Percentiles rank a stretch among this genome's conserved stretches.
Conservation (phyloP, 768 basidiomycete species). For the Xanthoconium stramineum region DNA sequence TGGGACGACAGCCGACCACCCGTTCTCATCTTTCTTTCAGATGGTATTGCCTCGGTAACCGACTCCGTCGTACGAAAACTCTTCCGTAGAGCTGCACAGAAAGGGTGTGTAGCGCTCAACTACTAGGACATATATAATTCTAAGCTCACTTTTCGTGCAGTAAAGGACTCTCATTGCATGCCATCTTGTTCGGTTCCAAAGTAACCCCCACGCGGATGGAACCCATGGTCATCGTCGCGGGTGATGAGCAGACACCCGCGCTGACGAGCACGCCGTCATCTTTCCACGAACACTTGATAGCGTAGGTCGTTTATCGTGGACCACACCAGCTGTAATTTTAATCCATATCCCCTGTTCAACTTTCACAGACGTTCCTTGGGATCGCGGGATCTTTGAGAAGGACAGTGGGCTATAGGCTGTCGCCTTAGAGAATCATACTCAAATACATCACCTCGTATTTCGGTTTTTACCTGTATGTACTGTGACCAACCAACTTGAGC, state of each 20-base stretch:
- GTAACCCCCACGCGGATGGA: conserved; percentile 27
- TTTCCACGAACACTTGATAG: conserved; percentile 48
- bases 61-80: conserved; percentile 36
- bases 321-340: neutral
- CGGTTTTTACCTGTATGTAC: neutral
- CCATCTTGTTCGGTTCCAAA: conserved; percentile 48
- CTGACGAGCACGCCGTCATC: conserved; percentile 36
- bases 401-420: no score
- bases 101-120: conserved; percentile 34
- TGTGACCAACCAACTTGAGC: no score
- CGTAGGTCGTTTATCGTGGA: conserved; percentile 37
- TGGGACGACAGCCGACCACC: conserved; percentile 49
- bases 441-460: neutral
- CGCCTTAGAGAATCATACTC: no score
- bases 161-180: conserved; percentile 49
- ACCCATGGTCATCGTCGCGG: conserved; percentile 48
- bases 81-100: conserved; percentile 34
- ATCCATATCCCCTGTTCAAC: conserved; percentile 37
- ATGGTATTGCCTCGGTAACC: conserved; percentile 42
- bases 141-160: conserved; percentile 26
- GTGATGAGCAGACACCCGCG: conserved; percentile 39
- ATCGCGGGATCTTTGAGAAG: conserved; percentile 23
- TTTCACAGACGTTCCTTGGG: conserved; percentile 52
- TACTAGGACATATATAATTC: neutral
- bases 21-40: no score